Evolutionary conservation across 1,284 basidiomycete species (phyloP), one percentile per base, ranked within the genome.

Genomic region (Heterobasidion annosum): DNA sequence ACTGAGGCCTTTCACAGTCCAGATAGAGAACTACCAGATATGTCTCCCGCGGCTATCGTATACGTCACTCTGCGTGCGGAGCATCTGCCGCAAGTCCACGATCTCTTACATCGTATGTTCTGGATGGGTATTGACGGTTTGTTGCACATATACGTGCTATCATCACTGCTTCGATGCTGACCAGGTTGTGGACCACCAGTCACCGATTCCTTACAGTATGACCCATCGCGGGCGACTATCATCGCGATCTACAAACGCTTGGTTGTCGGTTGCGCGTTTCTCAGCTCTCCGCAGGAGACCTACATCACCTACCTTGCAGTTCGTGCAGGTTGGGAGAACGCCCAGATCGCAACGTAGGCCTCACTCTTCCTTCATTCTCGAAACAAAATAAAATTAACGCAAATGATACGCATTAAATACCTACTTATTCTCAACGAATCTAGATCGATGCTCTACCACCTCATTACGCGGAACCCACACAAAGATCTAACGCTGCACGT

Each of bases 291-390:
- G 0, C 77, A 78, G 53, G 85, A 88, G 64, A 83, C 85, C 2
- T 90, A 91, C 61, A 86, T 91, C 54, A 89, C 86, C 4, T 91
- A 88, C 59, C 74, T 91, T 8, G 83, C 75, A 37, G 87, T 91
- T 44, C 80, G 77, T 59, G 73, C 82, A 10, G 86, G 88, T 2
- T 91, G 88, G 88, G 85, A 90, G 56, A 83, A 82, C 59, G 73
- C 80, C 1, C 79, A 83, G 54, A 85, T 91, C 54, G 88, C 85
- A 19, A 85, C 83, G 87, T 88, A 65, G 37, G 75, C 67, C 43
- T 25, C 25, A 5, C 25, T 54, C 35, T 56, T 57, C 25, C 19
- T 19, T 5, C 37, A 16, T 19, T 32, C 33, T 19, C 7, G 3
- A 50, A 37, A 7, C 48, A 34, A 37, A 34, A 37, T 10, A 43